Evolutionary conservation across 177 flowering plant species (phyloP).

Genomic region (Telopea speciosissima): DNA sequence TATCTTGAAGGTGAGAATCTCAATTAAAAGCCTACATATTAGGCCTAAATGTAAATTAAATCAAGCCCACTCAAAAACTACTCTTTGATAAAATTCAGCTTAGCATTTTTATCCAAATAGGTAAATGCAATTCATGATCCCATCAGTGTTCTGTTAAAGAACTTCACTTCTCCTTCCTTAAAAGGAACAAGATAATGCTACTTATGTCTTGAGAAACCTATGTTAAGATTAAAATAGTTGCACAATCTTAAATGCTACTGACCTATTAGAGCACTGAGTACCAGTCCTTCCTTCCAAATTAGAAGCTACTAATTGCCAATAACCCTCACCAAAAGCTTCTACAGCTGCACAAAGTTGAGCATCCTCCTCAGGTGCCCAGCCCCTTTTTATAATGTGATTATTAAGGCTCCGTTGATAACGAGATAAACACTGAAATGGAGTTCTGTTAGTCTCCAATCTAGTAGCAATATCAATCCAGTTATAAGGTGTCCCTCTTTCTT

Average conservation of each 20-base stretch:
- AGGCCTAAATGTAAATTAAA: neutral
- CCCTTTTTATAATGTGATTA: conserved; percentile 57
- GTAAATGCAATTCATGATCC: neutral
- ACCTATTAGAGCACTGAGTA: conserved; percentile 94
- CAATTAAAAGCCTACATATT: neutral
- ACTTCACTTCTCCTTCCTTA: neutral
- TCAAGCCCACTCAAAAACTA: neutral
- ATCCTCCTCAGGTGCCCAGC: conserved; percentile 89
- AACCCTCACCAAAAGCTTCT: conserved; percentile 57
- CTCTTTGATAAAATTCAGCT: neutral
- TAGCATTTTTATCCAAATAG: neutral
- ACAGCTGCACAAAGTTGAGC: conserved; percentile 68
- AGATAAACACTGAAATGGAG: conserved; percentile 81
- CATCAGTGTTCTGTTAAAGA: neutral
- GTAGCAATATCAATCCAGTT: conserved; percentile 76
- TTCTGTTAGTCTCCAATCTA: conserved; percentile 62
- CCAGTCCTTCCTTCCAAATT: conserved; percentile 67
- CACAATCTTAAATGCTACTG: conserved; percentile 20
- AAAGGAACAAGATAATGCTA: neutral
- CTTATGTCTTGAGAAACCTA: neutral
- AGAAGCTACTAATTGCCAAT: conserved; percentile 89
- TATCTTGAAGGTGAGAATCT: neutral
- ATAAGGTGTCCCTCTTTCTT: conserved; percentile 47
- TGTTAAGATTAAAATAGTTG: neutral
- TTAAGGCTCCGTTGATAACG: conserved; percentile 92